phyloP scores from a whole-genome alignment of 192 early-diverging fungal genomes.

The Coemansia erecta region DNA sequence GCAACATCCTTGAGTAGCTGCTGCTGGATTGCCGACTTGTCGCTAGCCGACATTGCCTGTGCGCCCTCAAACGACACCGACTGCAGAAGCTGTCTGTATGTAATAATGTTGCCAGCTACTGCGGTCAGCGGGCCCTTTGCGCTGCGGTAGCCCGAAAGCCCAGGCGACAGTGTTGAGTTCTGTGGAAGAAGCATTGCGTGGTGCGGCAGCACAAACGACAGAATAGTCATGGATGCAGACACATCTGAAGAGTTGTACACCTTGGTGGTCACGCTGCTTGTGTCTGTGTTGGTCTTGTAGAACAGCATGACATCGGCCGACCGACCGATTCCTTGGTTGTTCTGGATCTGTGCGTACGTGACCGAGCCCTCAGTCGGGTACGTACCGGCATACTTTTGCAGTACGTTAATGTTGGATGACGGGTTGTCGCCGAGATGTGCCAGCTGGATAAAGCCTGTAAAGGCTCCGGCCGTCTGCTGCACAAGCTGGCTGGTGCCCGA shows the following conservation, averaged over 20 bases:
- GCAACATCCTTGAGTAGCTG: conserved; percentile 42
- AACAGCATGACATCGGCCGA: conserved; percentile 29
- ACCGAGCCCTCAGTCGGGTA: conserved; percentile 50
- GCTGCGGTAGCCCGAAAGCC: conserved; percentile 44
- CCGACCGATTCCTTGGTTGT: conserved; percentile 22
- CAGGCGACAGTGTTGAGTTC: conserved; percentile 8
- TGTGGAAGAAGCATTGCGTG: conserved; percentile 39
- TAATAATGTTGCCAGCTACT: conserved; percentile 49
- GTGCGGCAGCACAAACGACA: conserved; percentile 53
- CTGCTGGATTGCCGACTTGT: conserved; percentile 25
- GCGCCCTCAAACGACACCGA: conserved; percentile 28
- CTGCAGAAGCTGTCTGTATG: conserved; percentile 42
- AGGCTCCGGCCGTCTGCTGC: conserved; percentile 4
- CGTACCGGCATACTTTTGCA: conserved; percentile 48
- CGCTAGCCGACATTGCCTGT: conserved; percentile 20
- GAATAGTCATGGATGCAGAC: conserved; percentile 25
- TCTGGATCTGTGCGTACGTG: conserved; percentile 42
- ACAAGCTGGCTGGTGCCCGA: conserved; percentile 7
- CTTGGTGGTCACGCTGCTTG: conserved; percentile 12
- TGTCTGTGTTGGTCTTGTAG: conserved; percentile 48
- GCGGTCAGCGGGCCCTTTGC: conserved; percentile 55
- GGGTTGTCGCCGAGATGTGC: conserved; percentile 49
- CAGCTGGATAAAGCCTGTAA: conserved; percentile 50
- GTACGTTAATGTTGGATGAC: conserved; percentile 30
- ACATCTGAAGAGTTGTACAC: conserved; percentile 15